Percentiles rank a stretch among this genome's conserved stretches.
Conservation (phyloP, 1,284 basidiomycete species). For the Veloboletus limbatus region DNA sequence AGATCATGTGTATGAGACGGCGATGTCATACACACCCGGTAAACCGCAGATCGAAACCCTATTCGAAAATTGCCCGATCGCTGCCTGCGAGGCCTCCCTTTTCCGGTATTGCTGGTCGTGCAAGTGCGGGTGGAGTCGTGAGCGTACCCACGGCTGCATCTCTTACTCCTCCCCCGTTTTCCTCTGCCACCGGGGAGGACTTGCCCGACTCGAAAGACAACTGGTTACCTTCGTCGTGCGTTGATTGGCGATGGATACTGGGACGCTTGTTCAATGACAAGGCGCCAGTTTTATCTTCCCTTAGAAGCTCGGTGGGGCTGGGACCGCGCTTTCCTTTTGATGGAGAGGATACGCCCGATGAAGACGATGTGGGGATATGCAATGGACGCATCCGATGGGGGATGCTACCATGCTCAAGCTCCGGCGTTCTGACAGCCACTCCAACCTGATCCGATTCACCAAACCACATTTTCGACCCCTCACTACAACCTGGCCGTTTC, state of each 20-base stretch:
- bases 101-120: constrained; percentile 10
- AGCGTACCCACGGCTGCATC: constrained; percentile 1
- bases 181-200: constrained; percentile 10
- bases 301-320: constrained; percentile 67
- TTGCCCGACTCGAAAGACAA: constrained; percentile 14
- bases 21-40: constrained; percentile 14
- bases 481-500: constrained; percentile 3
- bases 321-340: constrained; percentile 59
- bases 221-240: constrained; percentile 9
- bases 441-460: constrained; percentile 2
- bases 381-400: constrained; percentile 8
- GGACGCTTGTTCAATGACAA: constrained; percentile 61
- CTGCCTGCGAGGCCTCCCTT: constrained; percentile 13
- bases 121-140: constrained; percentile 1
- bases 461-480: constrained; percentile 10
- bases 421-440: not conserved
- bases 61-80: constrained; percentile 8
- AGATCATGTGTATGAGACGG: constrained; percentile 1
- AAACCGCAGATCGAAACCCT: constrained; percentile 6
- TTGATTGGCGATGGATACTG: constrained; percentile 54
- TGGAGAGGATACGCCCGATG: constrained; percentile 31
- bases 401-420: not conserved
- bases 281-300: constrained; percentile 57
- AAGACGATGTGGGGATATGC: constrained; percentile 13
- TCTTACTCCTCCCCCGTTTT: constrained; percentile 10